Conservation (phyloP, 1,139 yeast species). For the Nakaseomyces kungkrabaensis region DNA sequence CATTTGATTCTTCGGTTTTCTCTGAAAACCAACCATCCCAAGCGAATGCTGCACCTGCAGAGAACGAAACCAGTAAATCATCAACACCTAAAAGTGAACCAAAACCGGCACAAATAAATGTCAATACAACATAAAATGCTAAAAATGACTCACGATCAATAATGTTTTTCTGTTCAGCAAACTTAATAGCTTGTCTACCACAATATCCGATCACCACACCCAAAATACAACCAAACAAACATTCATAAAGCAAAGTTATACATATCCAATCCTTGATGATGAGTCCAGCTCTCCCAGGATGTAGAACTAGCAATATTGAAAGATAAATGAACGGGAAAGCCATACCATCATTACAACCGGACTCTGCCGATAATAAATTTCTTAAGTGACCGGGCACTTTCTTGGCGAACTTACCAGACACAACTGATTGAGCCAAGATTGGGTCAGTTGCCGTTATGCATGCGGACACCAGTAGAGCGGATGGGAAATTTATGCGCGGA, state of each 20-base stretch:
- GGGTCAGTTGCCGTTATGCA: slow-evolving; percentile 98
- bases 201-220: slow-evolving; percentile 72
- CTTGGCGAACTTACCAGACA: slow-evolving; percentile 96
- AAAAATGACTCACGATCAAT: slow-evolving; percentile 92
- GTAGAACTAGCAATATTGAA: slow-evolving; percentile 57
- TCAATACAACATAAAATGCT: slow-evolving; percentile 79
- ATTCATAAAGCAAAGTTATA: slow-evolving; percentile 75
- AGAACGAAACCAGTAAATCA: slow-evolving; percentile 83
- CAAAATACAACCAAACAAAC: slow-evolving; percentile 70
- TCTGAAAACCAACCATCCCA: slow-evolving; percentile 94
- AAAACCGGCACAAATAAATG: slow-evolving; percentile 84
- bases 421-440: slow-evolving; percentile 94
- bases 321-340: slow-evolving; percentile 90
- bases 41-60: slow-evolving; percentile 93
- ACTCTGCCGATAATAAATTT: slow-evolving; percentile 81
- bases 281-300: slow-evolving; percentile 52
- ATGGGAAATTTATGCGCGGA: slow-evolving; percentile 71
- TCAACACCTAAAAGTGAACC: slow-evolving; percentile 90
- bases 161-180: slow-evolving; percentile 62
- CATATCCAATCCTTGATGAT: slow-evolving; percentile 81
- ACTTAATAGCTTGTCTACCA: slow-evolving; percentile 54
- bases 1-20: slow-evolving; percentile 84
- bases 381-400: slow-evolving; percentile 95
- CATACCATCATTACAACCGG: slow-evolving; percentile 97
- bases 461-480: slow-evolving; percentile 74